Evolutionary conservation across 2,329 filamentous ascomycete species (phyloP).

Genomic region (Calcarisporium arbuscula): DNA sequence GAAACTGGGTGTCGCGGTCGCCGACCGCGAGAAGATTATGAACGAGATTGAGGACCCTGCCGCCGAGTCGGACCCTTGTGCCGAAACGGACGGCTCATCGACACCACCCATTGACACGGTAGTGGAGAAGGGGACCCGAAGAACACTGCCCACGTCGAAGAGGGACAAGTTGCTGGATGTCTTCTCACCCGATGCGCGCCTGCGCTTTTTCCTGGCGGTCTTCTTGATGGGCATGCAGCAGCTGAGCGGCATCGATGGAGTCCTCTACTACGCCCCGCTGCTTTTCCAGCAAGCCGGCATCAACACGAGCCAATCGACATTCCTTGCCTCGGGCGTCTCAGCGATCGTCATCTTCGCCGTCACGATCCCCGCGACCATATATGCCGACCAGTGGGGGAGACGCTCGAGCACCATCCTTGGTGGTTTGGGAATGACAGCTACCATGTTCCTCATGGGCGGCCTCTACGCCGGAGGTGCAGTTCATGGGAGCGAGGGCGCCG

Average conservation of each 20-base stretch:
- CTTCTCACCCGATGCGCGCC: conserved; percentile 31
- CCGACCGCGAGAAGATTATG: conserved; percentile 35
- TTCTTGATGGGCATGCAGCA: conserved; percentile 56
- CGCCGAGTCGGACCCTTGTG: too few relatives aligned
- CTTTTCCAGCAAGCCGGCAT: conserved; percentile 56
- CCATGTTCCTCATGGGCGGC: conserved; percentile 47
- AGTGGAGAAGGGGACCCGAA: too few relatives aligned
- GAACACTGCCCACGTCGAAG: too few relatives aligned
- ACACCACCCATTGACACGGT: conserved; percentile 13
- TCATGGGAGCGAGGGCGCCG: conserved; percentile 29
- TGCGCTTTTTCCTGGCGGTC: conserved; percentile 44
- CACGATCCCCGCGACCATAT: conserved; percentile 33
- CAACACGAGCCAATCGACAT: conserved; percentile 42
- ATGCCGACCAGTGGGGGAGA: conserved; percentile 51
- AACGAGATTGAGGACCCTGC: conserved; percentile 18
- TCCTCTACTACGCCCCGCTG: conserved; percentile 55
- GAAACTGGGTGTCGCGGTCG: conserved; percentile 37
- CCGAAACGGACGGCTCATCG: too few relatives aligned
- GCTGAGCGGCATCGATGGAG: conserved; percentile 54
- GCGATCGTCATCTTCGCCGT: neutral
- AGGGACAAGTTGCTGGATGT: conserved; percentile 27
- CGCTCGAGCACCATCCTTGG: conserved; percentile 46
- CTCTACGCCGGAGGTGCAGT: conserved; percentile 40
- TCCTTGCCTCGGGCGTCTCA: conserved; percentile 17
- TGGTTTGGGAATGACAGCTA: conserved; percentile 41